Base-by-base conservation (phyloP, 1,139 yeast genomes). In the Suhomyces choctaworum region DNA sequence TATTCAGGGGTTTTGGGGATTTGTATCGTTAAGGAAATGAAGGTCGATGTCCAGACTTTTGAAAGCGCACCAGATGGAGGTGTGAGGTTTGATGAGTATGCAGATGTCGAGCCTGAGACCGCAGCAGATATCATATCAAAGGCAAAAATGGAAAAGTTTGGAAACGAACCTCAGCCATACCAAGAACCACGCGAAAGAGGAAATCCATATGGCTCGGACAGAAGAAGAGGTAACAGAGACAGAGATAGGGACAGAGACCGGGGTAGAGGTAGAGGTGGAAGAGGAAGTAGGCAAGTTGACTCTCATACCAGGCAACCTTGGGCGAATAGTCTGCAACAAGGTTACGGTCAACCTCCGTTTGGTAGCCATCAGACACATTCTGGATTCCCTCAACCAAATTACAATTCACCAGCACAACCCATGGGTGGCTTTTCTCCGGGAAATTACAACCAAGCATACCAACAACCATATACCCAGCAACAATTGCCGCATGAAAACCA, bases 31-130 rank as follows among this genome's bases (percentile, higher is more conserved):
- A 77, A 79, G 44, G 73, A 71, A 35, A 66, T 70, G 32, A 71
- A 67, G 38, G 73, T 88, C 12, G 88, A 85, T 51, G 64, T 86
- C 13, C 94, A 84, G 53, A 75, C 85, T 1, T 89, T 84, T 55
- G 86, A 85, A 52, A 72, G 70, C 23, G 73, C 82, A 1, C 63
- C 78, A 0, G 82, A 78, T 46, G 89, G 88, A n/a, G 78, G 78
- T 1, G 78, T 89, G 21, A 79, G 81, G 47, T 89, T 84, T 56
- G 95, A 87, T 51, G 96, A 89, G 52, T 89, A 88, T 52, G 73
- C 84, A 4, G 76, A 76, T 37, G 70, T 87, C 14, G 80, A 81
- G 6, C 66, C 80, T 4, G 77, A 77, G 26, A 81, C 77, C 22
- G 92, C 90, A 1, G 73, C 81, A 7, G 79, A 80, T 41, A 56